phyloP scores from a whole-genome alignment of 2,329 filamentous ascomycete genomes.

The Cordyceps cateniannulata region DNA sequence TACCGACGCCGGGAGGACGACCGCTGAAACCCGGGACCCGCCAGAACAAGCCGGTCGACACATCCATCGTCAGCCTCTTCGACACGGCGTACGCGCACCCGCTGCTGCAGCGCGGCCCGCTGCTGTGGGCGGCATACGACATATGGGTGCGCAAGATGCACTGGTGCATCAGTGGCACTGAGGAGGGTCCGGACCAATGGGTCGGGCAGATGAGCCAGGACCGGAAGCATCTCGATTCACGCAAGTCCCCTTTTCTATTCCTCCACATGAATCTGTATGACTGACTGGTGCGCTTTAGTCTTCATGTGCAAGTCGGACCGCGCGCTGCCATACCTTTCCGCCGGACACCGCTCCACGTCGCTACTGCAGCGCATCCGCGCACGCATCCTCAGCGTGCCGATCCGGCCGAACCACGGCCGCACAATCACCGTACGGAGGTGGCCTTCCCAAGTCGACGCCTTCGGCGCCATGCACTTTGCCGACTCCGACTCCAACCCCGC shows the following conservation, averaged over 20 bases:
- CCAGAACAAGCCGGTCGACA: constrained; percentile 40
- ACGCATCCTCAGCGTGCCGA: constrained; percentile 31
- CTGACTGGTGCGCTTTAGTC: constrained; percentile 24
- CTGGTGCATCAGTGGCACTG: constrained; percentile 37
- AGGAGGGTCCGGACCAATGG: constrained; percentile 41
- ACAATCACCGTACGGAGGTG: constrained; percentile 39
- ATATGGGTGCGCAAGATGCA: constrained; percentile 37
- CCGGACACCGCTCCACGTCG: constrained; percentile 26
- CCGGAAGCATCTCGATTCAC: constrained; percentile 29
- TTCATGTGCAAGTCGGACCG: constrained; percentile 38
- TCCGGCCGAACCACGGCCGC: constrained; percentile 31
- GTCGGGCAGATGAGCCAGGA: constrained; percentile 35
- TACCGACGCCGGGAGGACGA: constrained; percentile 13
- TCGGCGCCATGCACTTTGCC: constrained; percentile 31
- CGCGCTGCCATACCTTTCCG: constrained; percentile 37
- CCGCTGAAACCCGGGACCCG: constrained; percentile 31
- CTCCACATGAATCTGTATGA: too few relatives aligned
- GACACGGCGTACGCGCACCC: constrained; percentile 46
- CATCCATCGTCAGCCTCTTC: constrained; percentile 40
- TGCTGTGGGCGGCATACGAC: constrained; percentile 42
- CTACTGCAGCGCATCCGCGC: constrained; percentile 30
- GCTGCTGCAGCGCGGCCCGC: constrained; percentile 32
- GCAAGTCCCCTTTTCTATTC: constrained; percentile 18
- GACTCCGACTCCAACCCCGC: constrained; percentile 12
- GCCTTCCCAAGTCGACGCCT: constrained; percentile 31